A percentile compares a stretch with the other conserved stretches of the same genome.
Conservation (phyloP, 352 stramenopile genomes). For the Pythium rhizo-oryzae region DNA sequence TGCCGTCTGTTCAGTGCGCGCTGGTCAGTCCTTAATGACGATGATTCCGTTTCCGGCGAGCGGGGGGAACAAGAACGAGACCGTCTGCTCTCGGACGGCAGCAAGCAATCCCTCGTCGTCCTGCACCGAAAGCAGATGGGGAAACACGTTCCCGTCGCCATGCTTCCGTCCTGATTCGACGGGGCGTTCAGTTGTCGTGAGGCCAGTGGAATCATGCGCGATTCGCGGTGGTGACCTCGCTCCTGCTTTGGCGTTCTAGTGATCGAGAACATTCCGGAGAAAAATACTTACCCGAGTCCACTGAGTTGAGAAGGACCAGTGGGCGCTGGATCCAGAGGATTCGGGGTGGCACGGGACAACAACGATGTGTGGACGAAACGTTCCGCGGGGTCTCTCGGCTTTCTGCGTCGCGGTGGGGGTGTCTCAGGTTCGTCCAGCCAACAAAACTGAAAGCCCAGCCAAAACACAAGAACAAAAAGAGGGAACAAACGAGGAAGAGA, state of each 20-base stretch:
- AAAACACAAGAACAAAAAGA: background rate
- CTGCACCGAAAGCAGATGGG: constrained; percentile 26
- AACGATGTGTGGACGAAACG: constrained; percentile 19
- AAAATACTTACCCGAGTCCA: constrained; percentile 10
- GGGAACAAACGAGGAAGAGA: background rate
- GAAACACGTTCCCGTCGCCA: background rate
- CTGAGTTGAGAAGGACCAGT: background rate
- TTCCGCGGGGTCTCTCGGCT: background rate
- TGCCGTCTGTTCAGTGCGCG: constrained; percentile 21
- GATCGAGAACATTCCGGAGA: constrained; percentile 7
- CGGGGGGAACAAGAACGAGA: constrained; percentile 3
- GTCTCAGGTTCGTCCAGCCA: constrained; percentile 2
- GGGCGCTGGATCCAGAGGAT: background rate
- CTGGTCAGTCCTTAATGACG: constrained; percentile 19
- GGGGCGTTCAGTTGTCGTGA: background rate
- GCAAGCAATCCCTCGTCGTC: constrained; percentile 21
- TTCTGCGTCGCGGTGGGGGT: constrained; percentile 3
- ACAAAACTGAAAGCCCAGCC: background rate
- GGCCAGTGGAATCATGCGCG: background rate
- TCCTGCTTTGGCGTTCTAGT: background rate
- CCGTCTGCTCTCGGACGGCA: background rate
- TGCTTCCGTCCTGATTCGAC: constrained; percentile 1
- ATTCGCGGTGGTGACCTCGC: background rate
- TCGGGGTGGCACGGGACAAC: constrained; percentile 2
- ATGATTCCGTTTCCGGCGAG: constrained; percentile 12